Evolutionary conservation across 2,329 filamentous ascomycete species (phyloP).

Genomic region (Aureobasidium mangrovei): DNA sequence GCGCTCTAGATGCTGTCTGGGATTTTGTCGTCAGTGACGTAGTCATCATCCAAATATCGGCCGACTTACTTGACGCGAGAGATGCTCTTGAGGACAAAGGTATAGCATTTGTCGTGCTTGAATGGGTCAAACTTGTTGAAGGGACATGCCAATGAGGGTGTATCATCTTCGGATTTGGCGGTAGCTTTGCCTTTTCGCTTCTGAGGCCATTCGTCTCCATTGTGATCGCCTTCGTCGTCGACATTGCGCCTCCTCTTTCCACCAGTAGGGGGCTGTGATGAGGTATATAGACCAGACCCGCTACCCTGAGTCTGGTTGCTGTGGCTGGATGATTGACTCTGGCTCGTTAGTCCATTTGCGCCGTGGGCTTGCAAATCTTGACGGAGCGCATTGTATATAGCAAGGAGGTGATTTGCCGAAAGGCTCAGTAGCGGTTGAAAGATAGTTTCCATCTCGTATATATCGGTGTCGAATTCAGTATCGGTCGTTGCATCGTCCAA

Average conservation of each 20-base stretch:
- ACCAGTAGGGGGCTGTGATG: not conserved
- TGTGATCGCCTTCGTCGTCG: not conserved
- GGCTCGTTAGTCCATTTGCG: not conserved
- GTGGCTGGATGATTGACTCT: not conserved
- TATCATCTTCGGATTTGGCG: not conserved
- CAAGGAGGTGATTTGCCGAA: not conserved
- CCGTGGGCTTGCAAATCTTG: not conserved
- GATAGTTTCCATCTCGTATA: not conserved
- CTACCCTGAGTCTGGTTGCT: not conserved
- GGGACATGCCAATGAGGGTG: not conserved
- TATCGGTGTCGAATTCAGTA: not conserved
- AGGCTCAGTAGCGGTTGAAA: not conserved
- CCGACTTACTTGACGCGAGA: conserved; percentile 6
- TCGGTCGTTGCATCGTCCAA: not conserved
- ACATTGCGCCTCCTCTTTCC: not conserved
- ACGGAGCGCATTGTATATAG: not conserved
- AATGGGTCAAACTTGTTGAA: conserved; percentile 7
- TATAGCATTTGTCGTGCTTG: conserved; percentile 10
- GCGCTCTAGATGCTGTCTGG: conserved; percentile 5
- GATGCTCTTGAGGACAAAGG: not conserved
- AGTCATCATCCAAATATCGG: not conserved
- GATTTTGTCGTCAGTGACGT: not conserved
- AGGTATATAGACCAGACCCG: not conserved
- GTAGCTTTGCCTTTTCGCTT: not conserved
- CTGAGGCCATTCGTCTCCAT: not conserved